Percentiles rank a stretch among this genome's conserved stretches.
Evolutionary conservation across 2,329 filamentous ascomycete species (phyloP).

Genomic region (Fusarium robinianum): DNA sequence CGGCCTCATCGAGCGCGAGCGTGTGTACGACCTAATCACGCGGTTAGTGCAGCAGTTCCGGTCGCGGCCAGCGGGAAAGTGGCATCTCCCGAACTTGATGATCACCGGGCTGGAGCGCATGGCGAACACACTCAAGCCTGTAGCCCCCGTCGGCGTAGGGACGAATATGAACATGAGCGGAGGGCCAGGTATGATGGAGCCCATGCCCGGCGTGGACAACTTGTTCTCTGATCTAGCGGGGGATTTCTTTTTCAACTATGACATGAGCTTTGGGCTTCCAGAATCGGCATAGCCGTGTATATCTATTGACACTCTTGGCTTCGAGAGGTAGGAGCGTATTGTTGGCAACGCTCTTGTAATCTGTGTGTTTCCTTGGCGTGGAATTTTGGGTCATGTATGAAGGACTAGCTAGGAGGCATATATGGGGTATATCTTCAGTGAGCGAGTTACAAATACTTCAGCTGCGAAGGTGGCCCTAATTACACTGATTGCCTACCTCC

Average conservation of each 20-base stretch:
- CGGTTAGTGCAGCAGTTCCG: slow-evolving; percentile 46
- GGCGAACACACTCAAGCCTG: slow-evolving; percentile 16
- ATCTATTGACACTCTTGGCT: too few species aligned
- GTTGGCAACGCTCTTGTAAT: too few species aligned
- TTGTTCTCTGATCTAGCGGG: slow-evolving; percentile 23
- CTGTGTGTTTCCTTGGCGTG: too few species aligned
- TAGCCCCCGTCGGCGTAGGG: neutral
- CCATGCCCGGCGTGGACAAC: slow-evolving; percentile 12
- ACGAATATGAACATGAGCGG: slow-evolving; percentile 1
- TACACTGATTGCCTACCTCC: too few species aligned
- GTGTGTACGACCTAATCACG: slow-evolving; percentile 44
- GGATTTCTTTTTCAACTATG: slow-evolving; percentile 23
- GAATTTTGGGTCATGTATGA: too few species aligned
- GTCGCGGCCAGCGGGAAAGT: slow-evolving; percentile 46
- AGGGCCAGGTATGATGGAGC: neutral
- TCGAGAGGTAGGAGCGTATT: too few species aligned
- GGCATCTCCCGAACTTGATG: slow-evolving; percentile 52
- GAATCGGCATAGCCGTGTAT: slow-evolving; percentile 1
- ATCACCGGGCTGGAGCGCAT: slow-evolving; percentile 46
- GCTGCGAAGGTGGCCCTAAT: too few species aligned
- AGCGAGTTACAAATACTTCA: too few species aligned
- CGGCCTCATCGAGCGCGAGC: slow-evolving; percentile 44
- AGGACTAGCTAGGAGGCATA: too few species aligned
- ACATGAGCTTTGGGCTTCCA: slow-evolving; percentile 18
- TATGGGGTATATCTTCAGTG: too few species aligned